These are phyloP conservation scores for Erucastrum elatum DNA, from an alignment of 345 rosid genomes.

Conservation along the genomic window DNA sequence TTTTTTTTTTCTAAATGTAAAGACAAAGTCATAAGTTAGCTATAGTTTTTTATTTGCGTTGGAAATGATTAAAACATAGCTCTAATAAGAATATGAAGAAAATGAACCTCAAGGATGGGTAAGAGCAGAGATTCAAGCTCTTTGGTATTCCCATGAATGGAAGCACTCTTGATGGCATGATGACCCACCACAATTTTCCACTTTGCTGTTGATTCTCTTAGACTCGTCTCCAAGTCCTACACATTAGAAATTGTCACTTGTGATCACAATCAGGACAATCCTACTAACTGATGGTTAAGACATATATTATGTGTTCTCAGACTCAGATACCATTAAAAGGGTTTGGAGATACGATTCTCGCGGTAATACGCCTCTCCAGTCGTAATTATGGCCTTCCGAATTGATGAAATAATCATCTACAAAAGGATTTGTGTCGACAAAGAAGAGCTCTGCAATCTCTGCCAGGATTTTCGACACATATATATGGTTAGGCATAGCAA, in stretches of 20 bases:
- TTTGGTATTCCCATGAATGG: constrained; percentile 52
- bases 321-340: constrained; percentile 11
- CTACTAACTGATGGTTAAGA: neutral
- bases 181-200: constrained; percentile 50
- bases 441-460: constrained; percentile 54
- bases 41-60: neutral
- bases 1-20: neutral
- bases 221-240: constrained; percentile 48
- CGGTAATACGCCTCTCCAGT: constrained; percentile 48
- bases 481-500: neutral
- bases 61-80: neutral
- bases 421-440: constrained; percentile 61
- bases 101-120: constrained; percentile 49
- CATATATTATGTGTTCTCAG: neutral
- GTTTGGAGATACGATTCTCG: constrained; percentile 40
- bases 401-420: constrained; percentile 49
- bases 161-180: constrained; percentile 58
- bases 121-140: constrained; percentile 53
- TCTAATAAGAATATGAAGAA: neutral
- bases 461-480: neutral
- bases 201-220: constrained; percentile 30
- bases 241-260: neutral
- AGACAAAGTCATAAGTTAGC: neutral
- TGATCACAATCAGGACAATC: neutral
- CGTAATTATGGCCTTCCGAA: constrained; percentile 39